Conservation (phyloP, 2,329 filamentous ascomycete species). For the Gaeumannomyces sp. region DNA sequence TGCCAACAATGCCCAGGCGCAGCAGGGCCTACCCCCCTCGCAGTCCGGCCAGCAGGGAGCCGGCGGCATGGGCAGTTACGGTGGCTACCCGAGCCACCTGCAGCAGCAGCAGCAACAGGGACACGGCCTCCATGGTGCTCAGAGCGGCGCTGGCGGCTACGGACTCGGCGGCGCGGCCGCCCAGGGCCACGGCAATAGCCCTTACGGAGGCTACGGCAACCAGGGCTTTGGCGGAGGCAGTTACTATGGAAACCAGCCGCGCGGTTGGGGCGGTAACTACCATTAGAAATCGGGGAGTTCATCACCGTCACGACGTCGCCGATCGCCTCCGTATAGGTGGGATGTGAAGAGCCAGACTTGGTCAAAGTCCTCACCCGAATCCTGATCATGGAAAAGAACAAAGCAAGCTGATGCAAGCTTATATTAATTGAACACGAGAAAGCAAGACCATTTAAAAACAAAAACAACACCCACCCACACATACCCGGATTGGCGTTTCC, state of each 20-base stretch:
- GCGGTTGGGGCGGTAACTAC: conserved; percentile 57
- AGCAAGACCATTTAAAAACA: not conserved
- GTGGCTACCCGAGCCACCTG: conserved; percentile 49
- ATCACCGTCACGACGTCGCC: not conserved
- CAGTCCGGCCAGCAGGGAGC: conserved; percentile 45
- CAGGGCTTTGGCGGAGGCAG: conserved; percentile 40
- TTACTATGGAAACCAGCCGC: conserved; percentile 44
- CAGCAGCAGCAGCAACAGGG: conserved; percentile 24
- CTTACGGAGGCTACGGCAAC: conserved; percentile 44
- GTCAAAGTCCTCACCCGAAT: not conserved
- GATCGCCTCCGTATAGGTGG: conserved; percentile 1
- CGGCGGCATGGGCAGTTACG: conserved; percentile 43
- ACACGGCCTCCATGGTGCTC: conserved; percentile 39
- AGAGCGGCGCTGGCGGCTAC: conserved; percentile 40
- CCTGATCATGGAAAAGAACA: not conserved
- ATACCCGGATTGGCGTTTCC: not conserved
- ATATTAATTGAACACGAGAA: conserved; percentile 6
- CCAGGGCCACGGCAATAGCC: conserved; percentile 47
- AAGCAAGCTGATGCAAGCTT: not conserved
- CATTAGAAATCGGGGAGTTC: conserved; percentile 17
- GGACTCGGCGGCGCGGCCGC: conserved; percentile 42
- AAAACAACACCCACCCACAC: not conserved
- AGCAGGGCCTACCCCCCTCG: conserved; percentile 48
- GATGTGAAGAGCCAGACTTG: not conserved
- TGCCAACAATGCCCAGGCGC: conserved; percentile 45